A percentile compares a stretch with the other conserved stretches of the same genome.
Conservation (phyloP, 2,329 filamentous ascomycete species). For the Cladobotryum mycophilum region DNA sequence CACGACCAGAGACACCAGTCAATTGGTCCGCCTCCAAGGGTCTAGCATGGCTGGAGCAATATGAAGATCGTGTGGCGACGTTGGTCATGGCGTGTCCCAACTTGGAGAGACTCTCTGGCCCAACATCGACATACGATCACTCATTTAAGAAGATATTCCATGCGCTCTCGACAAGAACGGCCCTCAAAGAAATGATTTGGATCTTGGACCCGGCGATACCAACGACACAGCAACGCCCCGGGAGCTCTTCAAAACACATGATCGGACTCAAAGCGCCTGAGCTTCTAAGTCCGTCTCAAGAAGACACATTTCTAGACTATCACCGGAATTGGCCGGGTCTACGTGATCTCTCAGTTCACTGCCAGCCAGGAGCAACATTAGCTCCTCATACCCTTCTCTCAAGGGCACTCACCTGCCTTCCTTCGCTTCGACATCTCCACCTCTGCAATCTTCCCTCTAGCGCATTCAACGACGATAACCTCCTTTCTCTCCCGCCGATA, state of each 20-base stretch:
- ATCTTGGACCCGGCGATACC: conserved; percentile 37
- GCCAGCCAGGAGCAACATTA: conserved; percentile 48
- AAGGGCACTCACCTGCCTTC: conserved; percentile 43
- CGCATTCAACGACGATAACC: conserved; percentile 51
- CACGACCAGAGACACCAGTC: conserved; percentile 37
- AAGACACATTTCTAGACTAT: conserved; percentile 41
- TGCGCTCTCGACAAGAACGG: conserved; percentile 50
- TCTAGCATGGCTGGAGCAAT: conserved; percentile 38
- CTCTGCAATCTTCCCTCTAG: conserved; percentile 49
- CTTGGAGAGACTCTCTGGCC: conserved; percentile 51
- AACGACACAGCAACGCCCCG: conserved; percentile 24
- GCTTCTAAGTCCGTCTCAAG: conserved; percentile 25
- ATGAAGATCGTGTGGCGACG: conserved; percentile 53
- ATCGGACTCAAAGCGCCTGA: conserved; percentile 20
- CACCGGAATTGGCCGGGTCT: conserved; percentile 52
- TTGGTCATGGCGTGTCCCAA: conserved; percentile 61
- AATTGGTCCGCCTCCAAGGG: conserved; percentile 18
- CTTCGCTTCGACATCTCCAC: conserved; percentile 52
- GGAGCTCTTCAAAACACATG: conserved; percentile 2
- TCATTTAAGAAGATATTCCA: conserved; percentile 52
- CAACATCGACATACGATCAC: conserved; percentile 49
- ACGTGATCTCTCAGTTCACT: conserved; percentile 52
- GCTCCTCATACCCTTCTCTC: conserved; percentile 47
- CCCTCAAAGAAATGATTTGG: conserved; percentile 55
- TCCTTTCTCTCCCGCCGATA: conserved; percentile 50